phyloP scores from a whole-genome alignment of 2,329 filamentous ascomycete genomes.

The Ophiostoma ips region DNA sequence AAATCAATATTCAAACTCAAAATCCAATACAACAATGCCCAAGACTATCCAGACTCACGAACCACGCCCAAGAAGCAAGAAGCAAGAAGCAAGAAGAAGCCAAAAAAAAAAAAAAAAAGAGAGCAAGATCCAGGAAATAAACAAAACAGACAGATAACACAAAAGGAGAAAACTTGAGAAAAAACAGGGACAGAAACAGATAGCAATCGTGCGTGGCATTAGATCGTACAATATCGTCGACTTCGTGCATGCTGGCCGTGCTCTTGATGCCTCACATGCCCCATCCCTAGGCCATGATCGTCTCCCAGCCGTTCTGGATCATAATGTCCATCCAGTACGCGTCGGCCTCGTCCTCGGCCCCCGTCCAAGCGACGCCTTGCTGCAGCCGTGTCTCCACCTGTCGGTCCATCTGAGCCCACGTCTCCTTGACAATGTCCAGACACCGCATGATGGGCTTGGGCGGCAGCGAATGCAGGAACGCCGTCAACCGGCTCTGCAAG shows the following conservation, averaged over 20 bases:
- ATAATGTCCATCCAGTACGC: slow-evolving; percentile 43
- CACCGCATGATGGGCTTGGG: slow-evolving; percentile 36
- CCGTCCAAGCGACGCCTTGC: slow-evolving; percentile 5
- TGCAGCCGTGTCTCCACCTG: slow-evolving; percentile 8
- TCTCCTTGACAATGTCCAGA: slow-evolving; percentile 35
- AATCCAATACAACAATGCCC: no score
- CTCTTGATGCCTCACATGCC: background rate
- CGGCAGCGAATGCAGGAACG: slow-evolving; percentile 30
- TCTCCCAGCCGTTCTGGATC: slow-evolving; percentile 42
- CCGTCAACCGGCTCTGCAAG: slow-evolving; percentile 31
- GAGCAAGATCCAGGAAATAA: no score
- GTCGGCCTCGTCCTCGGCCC: slow-evolving; percentile 22
- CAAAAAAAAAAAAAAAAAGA: background rate
- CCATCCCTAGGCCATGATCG: slow-evolving; percentile 16
- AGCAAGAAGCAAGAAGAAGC: background rate
- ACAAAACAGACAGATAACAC: no score
- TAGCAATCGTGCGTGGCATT: background rate
- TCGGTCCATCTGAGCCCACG: slow-evolving; percentile 35
- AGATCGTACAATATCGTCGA: background rate
- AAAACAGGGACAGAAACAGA: no score
- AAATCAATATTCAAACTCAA: background rate
- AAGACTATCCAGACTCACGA: background rate
- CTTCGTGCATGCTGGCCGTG: background rate
- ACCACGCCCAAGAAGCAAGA: background rate
- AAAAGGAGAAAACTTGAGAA: background rate